These are phyloP conservation scores for Diplotaxis tenuifolia DNA, from an alignment of 345 rosid genomes.

Conservation along the genomic window DNA sequence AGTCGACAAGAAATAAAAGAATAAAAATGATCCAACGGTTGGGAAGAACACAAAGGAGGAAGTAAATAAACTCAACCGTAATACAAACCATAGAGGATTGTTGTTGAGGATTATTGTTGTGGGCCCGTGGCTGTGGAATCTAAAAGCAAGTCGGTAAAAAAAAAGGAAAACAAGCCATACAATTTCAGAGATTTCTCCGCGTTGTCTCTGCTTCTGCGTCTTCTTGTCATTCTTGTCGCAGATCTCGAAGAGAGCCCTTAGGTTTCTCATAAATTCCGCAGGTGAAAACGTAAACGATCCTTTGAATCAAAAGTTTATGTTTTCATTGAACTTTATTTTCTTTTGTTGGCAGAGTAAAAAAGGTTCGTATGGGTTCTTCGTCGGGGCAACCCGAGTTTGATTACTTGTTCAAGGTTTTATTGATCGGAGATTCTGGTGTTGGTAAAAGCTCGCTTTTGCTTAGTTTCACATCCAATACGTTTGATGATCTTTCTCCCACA, in stretches of 20 bases:
- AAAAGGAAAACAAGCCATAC: constrained; percentile 1
- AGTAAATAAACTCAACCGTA: neutral
- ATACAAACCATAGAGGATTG: neutral
- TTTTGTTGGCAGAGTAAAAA: neutral
- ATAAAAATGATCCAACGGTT: constrained; percentile 5
- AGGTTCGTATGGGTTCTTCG: constrained; percentile 51
- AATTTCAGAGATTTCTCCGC: constrained; percentile 16
- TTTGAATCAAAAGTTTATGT: constrained; percentile 3
- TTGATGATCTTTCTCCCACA: constrained; percentile 77
- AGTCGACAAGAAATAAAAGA: too few relatives aligned
- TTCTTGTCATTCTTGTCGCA: constrained; percentile 20
- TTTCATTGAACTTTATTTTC: neutral
- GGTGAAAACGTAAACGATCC: neutral
- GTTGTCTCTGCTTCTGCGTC: constrained; percentile 5
- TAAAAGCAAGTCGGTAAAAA: constrained; percentile 16
- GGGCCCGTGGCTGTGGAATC: neutral
- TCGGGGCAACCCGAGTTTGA: constrained; percentile 68
- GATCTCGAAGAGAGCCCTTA: constrained; percentile 18
- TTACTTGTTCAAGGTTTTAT: constrained; percentile 65
- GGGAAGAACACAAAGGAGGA: neutral
- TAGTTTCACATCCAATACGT: constrained; percentile 73
- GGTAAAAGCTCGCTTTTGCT: constrained; percentile 77
- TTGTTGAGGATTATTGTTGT: neutral
- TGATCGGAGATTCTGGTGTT: constrained; percentile 85
- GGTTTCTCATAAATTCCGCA: constrained; percentile 1